Percentiles rank a stretch among this genome's conserved stretches.
phyloP scores from a whole-genome alignment of 352 stramenopile genomes.

The Phytophthora colocasiae region DNA sequence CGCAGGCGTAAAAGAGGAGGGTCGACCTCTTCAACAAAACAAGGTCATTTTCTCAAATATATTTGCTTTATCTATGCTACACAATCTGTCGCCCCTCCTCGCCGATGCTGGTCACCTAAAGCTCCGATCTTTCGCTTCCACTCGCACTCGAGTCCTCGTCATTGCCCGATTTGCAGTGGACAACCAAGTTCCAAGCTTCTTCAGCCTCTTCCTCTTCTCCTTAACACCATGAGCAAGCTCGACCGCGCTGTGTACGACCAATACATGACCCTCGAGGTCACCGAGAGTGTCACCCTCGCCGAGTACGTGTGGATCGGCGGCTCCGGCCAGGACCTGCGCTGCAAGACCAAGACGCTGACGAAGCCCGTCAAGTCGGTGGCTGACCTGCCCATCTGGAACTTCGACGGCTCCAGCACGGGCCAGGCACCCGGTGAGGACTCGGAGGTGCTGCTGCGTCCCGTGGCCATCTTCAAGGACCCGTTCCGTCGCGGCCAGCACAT shows the following conservation, averaged over 20 bases:
- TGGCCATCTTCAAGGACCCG: constrained; percentile 96
- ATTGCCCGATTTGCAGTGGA: constrained; percentile 16
- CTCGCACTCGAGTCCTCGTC: not conserved
- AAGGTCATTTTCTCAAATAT: not conserved
- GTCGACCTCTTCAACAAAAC: constrained; percentile 7
- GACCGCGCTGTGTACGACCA: constrained; percentile 82
- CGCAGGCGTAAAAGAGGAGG: constrained; percentile 6
- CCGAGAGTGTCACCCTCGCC: constrained; percentile 66
- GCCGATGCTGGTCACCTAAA: not conserved
- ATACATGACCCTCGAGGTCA: constrained; percentile 74
- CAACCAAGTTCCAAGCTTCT: constrained; percentile 7
- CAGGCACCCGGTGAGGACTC: constrained; percentile 98
- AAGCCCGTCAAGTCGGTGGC: constrained; percentile 71
- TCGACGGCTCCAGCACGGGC: constrained; percentile 96
- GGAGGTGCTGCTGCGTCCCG: constrained; percentile 94
- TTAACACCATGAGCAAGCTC: constrained; percentile 77
- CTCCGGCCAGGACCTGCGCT: constrained; percentile 91
- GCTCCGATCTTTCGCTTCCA: constrained; percentile 16
- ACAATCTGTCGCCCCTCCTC: not conserved
- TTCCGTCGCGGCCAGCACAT: constrained; percentile 97
- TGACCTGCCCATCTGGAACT: constrained; percentile 97
- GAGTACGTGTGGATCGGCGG: constrained; percentile 98
- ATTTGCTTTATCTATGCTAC: not conserved
- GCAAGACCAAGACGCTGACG: constrained; percentile 95
- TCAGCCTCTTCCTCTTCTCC: not conserved